Conservation (phyloP, 352 stramenopile species). For the Phytophthora pluvialis region DNA sequence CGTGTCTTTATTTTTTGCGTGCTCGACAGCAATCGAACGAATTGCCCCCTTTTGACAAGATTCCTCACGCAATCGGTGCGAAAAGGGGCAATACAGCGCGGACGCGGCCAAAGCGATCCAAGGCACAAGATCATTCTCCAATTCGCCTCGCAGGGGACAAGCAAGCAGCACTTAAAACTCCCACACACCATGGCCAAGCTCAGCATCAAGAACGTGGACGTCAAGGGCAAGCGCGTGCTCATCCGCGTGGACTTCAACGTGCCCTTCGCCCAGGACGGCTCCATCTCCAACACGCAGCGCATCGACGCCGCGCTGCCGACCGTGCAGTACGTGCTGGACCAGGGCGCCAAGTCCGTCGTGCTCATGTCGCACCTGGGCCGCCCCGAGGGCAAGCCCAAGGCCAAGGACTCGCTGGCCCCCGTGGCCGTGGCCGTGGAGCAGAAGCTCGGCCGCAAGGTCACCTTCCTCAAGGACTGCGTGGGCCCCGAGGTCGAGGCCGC, state of each 20-base stretch:
- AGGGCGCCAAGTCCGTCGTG: conserved; percentile 98
- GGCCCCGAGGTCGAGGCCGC: conserved; percentile 89
- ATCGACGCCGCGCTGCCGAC: conserved; percentile 97
- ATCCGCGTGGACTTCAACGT: conserved; percentile 99
- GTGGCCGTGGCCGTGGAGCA: conserved; percentile 93
- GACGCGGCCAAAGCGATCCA: conserved; percentile 1
- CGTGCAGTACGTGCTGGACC: conserved; percentile 96
- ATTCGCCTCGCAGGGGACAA: conserved; percentile 33
- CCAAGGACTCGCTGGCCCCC: conserved; percentile 97
- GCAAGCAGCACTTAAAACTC: too few species aligned
- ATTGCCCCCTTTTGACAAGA: conserved; percentile 16
- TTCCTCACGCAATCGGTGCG: conserved; percentile 11
- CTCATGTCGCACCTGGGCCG: conserved; percentile 98
- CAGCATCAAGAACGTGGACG: conserved; percentile 93
- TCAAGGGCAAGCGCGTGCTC: conserved; percentile 98
- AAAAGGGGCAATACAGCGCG: not conserved
- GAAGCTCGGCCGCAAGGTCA: conserved; percentile 92
- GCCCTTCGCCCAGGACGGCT: conserved; percentile 93
- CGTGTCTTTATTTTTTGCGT: not conserved
- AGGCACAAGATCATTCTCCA: conserved; percentile 37
- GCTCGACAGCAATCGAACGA: conserved; percentile 11
- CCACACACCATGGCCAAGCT: conserved; percentile 75
- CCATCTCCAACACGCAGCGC: conserved; percentile 98
- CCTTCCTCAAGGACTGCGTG: conserved; percentile 97
- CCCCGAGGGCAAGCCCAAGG: conserved; percentile 93